phyloP scores from a whole-genome alignment of 176 grass and related monocot species.

The Carex cristatella region DNA sequence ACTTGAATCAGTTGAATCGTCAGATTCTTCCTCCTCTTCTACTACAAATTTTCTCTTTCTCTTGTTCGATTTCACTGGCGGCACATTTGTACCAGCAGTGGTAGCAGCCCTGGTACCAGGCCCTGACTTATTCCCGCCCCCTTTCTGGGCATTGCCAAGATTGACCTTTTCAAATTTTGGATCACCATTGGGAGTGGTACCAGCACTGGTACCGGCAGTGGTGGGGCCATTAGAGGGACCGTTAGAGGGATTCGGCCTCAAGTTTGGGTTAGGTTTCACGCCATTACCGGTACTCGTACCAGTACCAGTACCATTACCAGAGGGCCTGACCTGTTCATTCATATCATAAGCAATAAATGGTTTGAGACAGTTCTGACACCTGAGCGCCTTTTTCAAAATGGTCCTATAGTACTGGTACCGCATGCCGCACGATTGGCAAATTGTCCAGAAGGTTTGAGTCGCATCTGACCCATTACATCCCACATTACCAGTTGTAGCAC shows the following conservation, averaged over 20 bases:
- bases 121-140: not conserved
- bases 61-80: conserved; percentile 48
- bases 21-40: conserved; percentile 47
- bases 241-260: conserved; percentile 27
- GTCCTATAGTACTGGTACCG: conserved; percentile 73
- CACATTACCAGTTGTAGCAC: conserved; percentile 23
- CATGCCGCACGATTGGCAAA: conserved; percentile 66
- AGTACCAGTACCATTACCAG: not conserved
- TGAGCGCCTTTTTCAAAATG: conserved; percentile 68
- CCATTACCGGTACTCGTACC: conserved; percentile 22
- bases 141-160: conserved; percentile 3
- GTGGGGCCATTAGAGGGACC: not conserved
- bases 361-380: conserved; percentile 81
- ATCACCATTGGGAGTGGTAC: conserved; percentile 15
- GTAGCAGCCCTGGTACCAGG: not conserved
- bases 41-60: conserved; percentile 44
- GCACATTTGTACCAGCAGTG: conserved; percentile 26
- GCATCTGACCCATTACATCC: conserved; percentile 10
- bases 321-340: conserved; percentile 37
- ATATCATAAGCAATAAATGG: conserved; percentile 75
- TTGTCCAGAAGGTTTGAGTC: conserved; percentile 70
- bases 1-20: conserved; percentile 32
- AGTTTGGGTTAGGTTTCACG: conserved; percentile 33
- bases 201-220: not conserved
- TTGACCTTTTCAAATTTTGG: conserved; percentile 34